Base-by-base conservation (phyloP, 495 filamentous ascomycete species). In the Hypoxylon rickii region DNA sequence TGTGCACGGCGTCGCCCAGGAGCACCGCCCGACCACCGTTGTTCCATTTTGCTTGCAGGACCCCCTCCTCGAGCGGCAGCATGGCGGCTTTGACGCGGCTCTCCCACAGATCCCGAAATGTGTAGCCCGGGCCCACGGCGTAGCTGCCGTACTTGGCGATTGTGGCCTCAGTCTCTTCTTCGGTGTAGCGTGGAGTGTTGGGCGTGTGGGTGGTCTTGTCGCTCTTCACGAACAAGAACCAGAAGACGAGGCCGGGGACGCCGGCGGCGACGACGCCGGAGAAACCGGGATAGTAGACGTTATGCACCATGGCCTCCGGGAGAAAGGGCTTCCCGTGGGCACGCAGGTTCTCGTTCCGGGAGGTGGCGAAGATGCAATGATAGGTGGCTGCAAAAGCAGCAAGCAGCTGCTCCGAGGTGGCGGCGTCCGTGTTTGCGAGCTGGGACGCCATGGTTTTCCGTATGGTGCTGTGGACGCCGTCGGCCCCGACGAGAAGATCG, bases 201-300 rank as follows among this genome's bases (percentile, higher is more conserved):
- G 55, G 62, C 1, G 55, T 63, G 10, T n/a, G 40, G 0, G 61
- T 55, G 13, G 15, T 10, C 3, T 37, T n/a, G 12, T 58, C 55
- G 32, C 55, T 43, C 29, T 68, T 68, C 5, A 65, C 39, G 34
- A 63, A 65, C 18, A 68, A 31, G 32, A 68, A 68, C 65, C 65
- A 68, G 32, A 69, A 72, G 7, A 68, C 50, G 33, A 58, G 51
- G 0, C 52, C 65, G 0, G 33, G 24, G 3, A 42, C 47, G 1
- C 55, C 55, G 1, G 45, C 45, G 0, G 65, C 44, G 2, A 38
- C 21, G 18, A 61, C 32, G n/a, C 65, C 58, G 3, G 65, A 68
- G 12, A 53, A 17, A 7, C 47, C 44, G 2, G 18, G 17, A 32
- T 63, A 58, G 19, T 68, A 65, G 19, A 50, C 55, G 36, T 60